phyloP scores from a whole-genome alignment of 352 stramenopile genomes.

The Globisporangium spiculum region DNA sequence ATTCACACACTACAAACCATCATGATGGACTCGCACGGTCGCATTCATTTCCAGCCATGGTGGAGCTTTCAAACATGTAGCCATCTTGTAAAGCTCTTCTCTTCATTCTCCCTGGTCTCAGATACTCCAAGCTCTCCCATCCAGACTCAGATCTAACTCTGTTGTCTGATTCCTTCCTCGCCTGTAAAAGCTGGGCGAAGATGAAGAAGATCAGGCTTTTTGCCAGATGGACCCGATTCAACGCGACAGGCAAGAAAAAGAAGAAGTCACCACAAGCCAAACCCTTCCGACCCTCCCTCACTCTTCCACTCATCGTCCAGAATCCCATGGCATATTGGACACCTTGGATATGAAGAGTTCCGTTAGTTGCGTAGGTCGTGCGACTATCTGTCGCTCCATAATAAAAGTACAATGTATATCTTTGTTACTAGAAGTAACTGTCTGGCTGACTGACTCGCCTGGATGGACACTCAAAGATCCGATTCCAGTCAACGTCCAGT shows the following conservation, averaged over 20 bases:
- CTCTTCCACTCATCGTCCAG: too few species aligned
- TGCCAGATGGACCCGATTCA: not conserved
- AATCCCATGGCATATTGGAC: not conserved
- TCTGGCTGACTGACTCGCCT: not conserved
- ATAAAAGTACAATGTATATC: not conserved
- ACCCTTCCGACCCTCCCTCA: not conserved
- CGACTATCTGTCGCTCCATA: not conserved
- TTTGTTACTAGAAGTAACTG: not conserved
- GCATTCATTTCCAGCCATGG: not conserved
- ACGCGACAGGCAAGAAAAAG: not conserved
- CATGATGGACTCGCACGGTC: not conserved
- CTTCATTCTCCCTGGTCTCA: not conserved
- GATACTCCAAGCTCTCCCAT: not conserved
- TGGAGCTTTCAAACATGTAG: not conserved
- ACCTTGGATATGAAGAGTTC: not conserved
- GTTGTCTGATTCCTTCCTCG: not conserved
- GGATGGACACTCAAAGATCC: not conserved
- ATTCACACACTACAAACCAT: not conserved
- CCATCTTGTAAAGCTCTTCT: not conserved
- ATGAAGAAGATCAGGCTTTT: not conserved
- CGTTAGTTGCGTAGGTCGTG: not conserved
- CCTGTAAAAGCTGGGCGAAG: not conserved
- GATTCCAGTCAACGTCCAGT: not conserved
- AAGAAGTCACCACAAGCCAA: not conserved
- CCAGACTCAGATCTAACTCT: not conserved